Evolutionary conservation across 129 eudicot genomes (phyloP).

Genomic region (Helianthus annuus): HanXRQr2.0-SUNRISE NC_035446.2:171117499-171117998

Average conservation of each 20-base stretch:
- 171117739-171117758: not conserved
- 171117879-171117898: not conserved
- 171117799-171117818: too few species aligned
- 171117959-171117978: not conserved
- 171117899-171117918: constrained; percentile 6
- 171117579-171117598: too few species aligned
- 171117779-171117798: too few species aligned
- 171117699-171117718: not conserved
- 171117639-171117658: not conserved
- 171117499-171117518: too few species aligned
- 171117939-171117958: not conserved
- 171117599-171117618: too few species aligned
- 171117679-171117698: not conserved
- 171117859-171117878: not conserved
- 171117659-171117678: not conserved
- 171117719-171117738: not conserved
- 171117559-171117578: too few species aligned
- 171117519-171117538: too few species aligned
- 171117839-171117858: not conserved
- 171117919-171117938: not conserved
- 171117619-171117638: not conserved
- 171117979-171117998: not conserved
- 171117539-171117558: too few species aligned
- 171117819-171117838: too few species aligned
- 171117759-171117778: not conserved